A percentile compares a stretch with the other conserved stretches of the same genome.
These are phyloP conservation scores for Penicillium pancosmium DNA, from an alignment of 495 filamentous ascomycete genomes.

Conservation along the genomic window DNA sequence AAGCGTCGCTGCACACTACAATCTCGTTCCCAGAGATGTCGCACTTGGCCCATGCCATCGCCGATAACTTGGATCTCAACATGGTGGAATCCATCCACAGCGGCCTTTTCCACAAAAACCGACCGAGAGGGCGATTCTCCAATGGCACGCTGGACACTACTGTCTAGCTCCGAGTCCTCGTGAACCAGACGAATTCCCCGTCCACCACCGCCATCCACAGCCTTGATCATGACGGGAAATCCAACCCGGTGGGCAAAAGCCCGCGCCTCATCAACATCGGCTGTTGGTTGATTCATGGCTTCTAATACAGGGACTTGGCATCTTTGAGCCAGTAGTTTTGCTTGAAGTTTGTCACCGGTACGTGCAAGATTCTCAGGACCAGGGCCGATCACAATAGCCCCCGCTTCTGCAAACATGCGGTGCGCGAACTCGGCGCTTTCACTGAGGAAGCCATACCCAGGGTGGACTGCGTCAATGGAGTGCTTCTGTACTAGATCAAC, in stretches of 20 bases:
- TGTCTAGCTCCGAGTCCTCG: conserved; percentile 38
- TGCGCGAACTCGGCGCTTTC: conserved; percentile 58
- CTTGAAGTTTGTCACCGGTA: conserved; percentile 61
- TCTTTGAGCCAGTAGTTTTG: conserved; percentile 54
- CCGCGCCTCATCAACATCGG: conserved; percentile 37
- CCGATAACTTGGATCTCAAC: conserved; percentile 63
- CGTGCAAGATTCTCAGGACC: conserved; percentile 50
- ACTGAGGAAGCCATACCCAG: conserved; percentile 66
- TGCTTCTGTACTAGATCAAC: conserved; percentile 50
- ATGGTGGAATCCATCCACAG: conserved; percentile 54
- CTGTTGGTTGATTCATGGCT: conserved; percentile 48
- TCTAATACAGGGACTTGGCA: conserved; percentile 58
- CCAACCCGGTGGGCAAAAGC: conserved; percentile 48
- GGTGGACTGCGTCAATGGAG: conserved; percentile 59
- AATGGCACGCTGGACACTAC: conserved; percentile 45
- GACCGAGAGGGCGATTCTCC: conserved; percentile 54
- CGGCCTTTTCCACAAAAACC: conserved; percentile 57
- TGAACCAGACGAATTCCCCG: conserved; percentile 50
- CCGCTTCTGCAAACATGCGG: conserved; percentile 54
- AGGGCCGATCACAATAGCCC: conserved; percentile 56
- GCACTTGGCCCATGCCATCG: conserved; percentile 52
- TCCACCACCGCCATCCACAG: conserved; percentile 56
- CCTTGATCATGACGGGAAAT: conserved; percentile 62
- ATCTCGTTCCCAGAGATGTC: conserved; percentile 59
- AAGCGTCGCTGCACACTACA: conserved; percentile 62